Percentiles rank a stretch among this genome's conserved stretches.
phyloP scores from a whole-genome alignment of 192 early-diverging fungal species.

The Fimicolochytrium jonesii region DNA sequence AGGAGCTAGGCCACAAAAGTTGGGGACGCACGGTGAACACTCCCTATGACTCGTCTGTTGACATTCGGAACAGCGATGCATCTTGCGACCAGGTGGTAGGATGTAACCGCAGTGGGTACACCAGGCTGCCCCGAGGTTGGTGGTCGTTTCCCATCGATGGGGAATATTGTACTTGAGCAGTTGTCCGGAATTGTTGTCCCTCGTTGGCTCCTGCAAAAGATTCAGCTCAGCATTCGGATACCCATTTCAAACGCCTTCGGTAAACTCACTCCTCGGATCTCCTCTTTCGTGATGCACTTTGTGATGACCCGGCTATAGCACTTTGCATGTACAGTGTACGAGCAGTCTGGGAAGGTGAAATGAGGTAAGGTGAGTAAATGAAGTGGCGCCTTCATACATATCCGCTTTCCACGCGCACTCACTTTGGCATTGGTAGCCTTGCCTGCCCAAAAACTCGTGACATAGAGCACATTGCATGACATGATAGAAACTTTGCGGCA shows the following conservation, averaged over 20 bases:
- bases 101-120: conserved; percentile 93
- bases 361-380: no score
- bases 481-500: conserved; percentile 80
- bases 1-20: conserved; percentile 43
- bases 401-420: no score
- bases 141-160: conserved; percentile 83
- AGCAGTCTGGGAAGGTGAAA: conserved; percentile 62
- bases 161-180: conserved; percentile 87
- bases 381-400: no score
- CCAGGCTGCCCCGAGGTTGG: conserved; percentile 86
- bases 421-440: conserved; percentile 90
- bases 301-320: conserved; percentile 86
- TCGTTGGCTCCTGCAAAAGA: no score
- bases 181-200: conserved; percentile 63
- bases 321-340: conserved; percentile 82
- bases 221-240: no score
- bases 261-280: conserved; percentile 20
- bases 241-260: no score
- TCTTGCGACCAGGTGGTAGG: conserved; percentile 36
- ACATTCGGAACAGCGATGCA: conserved; percentile 41
- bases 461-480: conserved; percentile 95
- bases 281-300: conserved; percentile 71
- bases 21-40: conserved; percentile 38
- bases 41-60: conserved; percentile 33
- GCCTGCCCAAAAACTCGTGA: conserved; percentile 78